Conservation (phyloP, 169 alveolate species). For the Plasmodium coatneyi region DNA sequence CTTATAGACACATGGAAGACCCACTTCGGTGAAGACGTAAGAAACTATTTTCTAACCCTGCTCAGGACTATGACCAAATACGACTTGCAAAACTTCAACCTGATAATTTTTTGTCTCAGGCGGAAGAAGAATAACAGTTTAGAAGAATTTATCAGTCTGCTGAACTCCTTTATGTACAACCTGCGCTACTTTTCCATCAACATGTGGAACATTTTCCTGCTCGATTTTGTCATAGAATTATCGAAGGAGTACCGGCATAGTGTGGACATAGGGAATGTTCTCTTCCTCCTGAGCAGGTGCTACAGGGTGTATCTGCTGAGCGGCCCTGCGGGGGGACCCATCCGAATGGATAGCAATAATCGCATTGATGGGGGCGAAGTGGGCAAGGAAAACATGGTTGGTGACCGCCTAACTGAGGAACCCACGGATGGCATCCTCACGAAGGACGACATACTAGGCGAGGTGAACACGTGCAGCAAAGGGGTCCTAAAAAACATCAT, state of each 20-base stretch:
- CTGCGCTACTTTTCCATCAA: slow-evolving; percentile 57
- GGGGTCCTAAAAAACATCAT: slow-evolving; percentile 57
- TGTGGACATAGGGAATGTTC: slow-evolving; percentile 15
- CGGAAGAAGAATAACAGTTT: slow-evolving; percentile 43
- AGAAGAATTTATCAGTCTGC: slow-evolving; percentile 27
- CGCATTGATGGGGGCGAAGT: background rate
- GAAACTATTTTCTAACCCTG: slow-evolving; percentile 16
- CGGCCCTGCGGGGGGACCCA: background rate
- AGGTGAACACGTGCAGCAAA: background rate
- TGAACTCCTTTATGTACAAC: slow-evolving; percentile 39
- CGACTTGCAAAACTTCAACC: slow-evolving; percentile 23
- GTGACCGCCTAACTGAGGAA: background rate
- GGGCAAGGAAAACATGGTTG: background rate
- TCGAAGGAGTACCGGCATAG: slow-evolving; percentile 22
- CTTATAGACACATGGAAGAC: slow-evolving; percentile 17
- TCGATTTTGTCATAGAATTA: slow-evolving; percentile 48
- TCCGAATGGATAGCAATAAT: background rate
- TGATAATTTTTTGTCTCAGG: slow-evolving; percentile 23
- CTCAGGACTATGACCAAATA: slow-evolving; percentile 43
- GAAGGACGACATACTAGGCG: slow-evolving; percentile 12
- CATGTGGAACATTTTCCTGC: slow-evolving; percentile 35
- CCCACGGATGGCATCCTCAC: slow-evolving; percentile 17
- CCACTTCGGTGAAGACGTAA: slow-evolving; percentile 13
- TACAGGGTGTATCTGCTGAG: slow-evolving; percentile 39
- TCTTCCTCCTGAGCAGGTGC: slow-evolving; percentile 55